A percentile compares a stretch with the other conserved stretches of the same genome.
Evolutionary conservation across 352 stramenopile genomes (phyloP).

Genomic region (Globisporangium rhizosaccharum): DNA sequence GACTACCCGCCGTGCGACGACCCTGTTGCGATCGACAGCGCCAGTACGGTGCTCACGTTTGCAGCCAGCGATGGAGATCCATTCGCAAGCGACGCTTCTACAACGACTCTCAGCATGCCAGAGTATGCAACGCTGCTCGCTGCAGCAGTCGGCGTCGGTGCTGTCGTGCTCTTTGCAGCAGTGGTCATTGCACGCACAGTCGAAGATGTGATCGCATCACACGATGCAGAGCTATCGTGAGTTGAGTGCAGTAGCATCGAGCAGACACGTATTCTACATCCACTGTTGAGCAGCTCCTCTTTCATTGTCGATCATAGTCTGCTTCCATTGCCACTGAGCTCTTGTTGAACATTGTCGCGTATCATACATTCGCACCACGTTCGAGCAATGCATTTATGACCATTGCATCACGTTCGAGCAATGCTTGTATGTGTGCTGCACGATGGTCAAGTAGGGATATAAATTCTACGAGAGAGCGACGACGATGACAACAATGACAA

Average conservation of each 20-base stretch:
- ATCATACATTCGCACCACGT: too few relatives aligned
- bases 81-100: not conserved
- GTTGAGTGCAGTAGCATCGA: not conserved
- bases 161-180: not conserved
- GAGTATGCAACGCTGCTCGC: not conserved
- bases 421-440: too few relatives aligned
- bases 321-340: too few relatives aligned
- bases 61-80: not conserved
- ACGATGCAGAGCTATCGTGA: not conserved
- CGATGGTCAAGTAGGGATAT: too few relatives aligned
- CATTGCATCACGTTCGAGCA: too few relatives aligned
- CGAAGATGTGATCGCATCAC: not conserved
- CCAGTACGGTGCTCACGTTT: not conserved
- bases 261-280: too few relatives aligned
- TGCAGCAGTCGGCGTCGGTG: not conserved
- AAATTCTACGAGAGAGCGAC: too few relatives aligned
- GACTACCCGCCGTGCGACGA: slow-evolving; percentile 8
- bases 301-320: too few relatives aligned
- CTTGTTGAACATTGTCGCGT: too few relatives aligned
- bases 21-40: slow-evolving; percentile 3
- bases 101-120: not conserved
- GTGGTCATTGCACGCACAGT: not conserved
- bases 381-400: too few relatives aligned
- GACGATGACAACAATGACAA: too few relatives aligned
- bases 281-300: too few relatives aligned